A percentile compares a stretch with the other conserved stretches of the same genome.
Evolutionary conservation across 1,284 basidiomycete genomes (phyloP).

Genomic region (Fomitopsis pinicola): DNA sequence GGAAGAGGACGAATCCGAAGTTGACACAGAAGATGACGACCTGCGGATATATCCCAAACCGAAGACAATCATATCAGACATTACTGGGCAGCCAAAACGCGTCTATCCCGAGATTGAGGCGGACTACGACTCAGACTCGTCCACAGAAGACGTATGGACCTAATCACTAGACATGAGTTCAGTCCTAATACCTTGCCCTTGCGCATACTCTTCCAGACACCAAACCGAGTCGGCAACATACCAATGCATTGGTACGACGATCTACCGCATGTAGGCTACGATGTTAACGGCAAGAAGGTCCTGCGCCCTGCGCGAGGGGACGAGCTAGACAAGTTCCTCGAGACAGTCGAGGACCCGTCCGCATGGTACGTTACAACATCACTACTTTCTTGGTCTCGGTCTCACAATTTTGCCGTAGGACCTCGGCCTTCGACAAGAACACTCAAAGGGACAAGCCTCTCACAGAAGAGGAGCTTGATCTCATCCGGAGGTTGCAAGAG

Average conservation of each 20-base stretch:
- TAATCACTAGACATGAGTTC: slow-evolving; percentile 5
- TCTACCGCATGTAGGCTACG: slow-evolving; percentile 98
- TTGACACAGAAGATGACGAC: slow-evolving; percentile 36
- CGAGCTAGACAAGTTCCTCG: slow-evolving; percentile 95
- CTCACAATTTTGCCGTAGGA: slow-evolving; percentile 47
- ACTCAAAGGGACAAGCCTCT: slow-evolving; percentile 85
- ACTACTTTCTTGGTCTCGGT: neutral
- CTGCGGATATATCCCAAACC: slow-evolving; percentile 55
- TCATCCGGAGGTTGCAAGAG: slow-evolving; percentile 87
- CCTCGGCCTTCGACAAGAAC: slow-evolving; percentile 89
- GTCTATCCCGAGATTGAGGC: slow-evolving; percentile 96
- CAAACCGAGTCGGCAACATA: slow-evolving; percentile 93
- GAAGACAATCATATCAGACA: slow-evolving; percentile 69
- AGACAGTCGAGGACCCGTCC: slow-evolving; percentile 89
- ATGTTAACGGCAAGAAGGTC: slow-evolving; percentile 92
- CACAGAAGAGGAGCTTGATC: slow-evolving; percentile 89
- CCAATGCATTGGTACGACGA: slow-evolving; percentile 99
- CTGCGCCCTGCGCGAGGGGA: slow-evolving; percentile 94
- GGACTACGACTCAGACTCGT: slow-evolving; percentile 95
- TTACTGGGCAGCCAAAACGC: slow-evolving; percentile 86
- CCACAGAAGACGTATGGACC: slow-evolving; percentile 88
- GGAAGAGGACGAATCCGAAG: slow-evolving; percentile 27
- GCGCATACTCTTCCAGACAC: slow-evolving; percentile 48
- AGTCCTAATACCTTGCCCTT: neutral
- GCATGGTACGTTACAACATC: slow-evolving; percentile 58